A percentile compares a stretch with the other conserved stretches of the same genome.
Conservation (phyloP, 2,329 filamentous ascomycete species). For the Cladorrhinum sp. region DNA sequence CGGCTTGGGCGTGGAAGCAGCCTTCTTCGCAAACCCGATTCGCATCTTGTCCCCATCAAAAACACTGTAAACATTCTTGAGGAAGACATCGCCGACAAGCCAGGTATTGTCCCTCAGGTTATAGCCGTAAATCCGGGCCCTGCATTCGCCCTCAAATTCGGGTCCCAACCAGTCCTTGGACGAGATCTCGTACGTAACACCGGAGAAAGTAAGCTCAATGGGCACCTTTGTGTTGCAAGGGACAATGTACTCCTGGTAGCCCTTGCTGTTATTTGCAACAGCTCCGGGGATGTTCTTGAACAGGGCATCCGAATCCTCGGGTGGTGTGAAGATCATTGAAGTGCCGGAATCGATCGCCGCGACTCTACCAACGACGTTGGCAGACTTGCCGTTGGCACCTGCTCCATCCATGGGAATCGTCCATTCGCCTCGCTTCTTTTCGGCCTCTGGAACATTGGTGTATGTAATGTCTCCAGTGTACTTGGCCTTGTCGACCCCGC, state of each 20-base stretch:
- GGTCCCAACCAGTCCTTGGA: slow-evolving; percentile 66
- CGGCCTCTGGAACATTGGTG: slow-evolving; percentile 45
- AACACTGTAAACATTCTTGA: slow-evolving; percentile 86
- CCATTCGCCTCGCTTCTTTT: slow-evolving; percentile 60
- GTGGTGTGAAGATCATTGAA: slow-evolving; percentile 71
- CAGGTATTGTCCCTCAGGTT: slow-evolving; percentile 61
- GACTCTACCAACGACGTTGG: slow-evolving; percentile 47
- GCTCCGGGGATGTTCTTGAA: slow-evolving; percentile 66
- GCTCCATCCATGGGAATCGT: slow-evolving; percentile 67
- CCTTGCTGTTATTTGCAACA: slow-evolving; percentile 38
- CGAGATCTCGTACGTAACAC: slow-evolving; percentile 63
- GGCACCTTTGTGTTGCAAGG: slow-evolving; percentile 66
- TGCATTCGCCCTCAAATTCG: slow-evolving; percentile 47
- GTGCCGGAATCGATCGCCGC: slow-evolving; percentile 85
- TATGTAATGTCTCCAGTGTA: slow-evolving; percentile 69
- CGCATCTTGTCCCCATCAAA: slow-evolving; percentile 71
- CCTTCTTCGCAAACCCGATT: slow-evolving; percentile 49
- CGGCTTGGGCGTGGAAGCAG: slow-evolving; percentile 23
- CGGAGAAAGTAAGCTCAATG: slow-evolving; percentile 66
- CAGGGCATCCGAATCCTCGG: slow-evolving; percentile 61
- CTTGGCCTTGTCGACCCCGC: slow-evolving; percentile 62
- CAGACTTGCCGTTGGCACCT: slow-evolving; percentile 56
- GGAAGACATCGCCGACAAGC: slow-evolving; percentile 81
- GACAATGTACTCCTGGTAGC: slow-evolving; percentile 63
- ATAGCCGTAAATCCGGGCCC: slow-evolving; percentile 70